A percentile compares a stretch with the other conserved stretches of the same genome.
These are phyloP conservation scores for Colletotrichum sp. DNA, from an alignment of 2,329 filamentous ascomycete species.

Conservation along the genomic window DNA sequence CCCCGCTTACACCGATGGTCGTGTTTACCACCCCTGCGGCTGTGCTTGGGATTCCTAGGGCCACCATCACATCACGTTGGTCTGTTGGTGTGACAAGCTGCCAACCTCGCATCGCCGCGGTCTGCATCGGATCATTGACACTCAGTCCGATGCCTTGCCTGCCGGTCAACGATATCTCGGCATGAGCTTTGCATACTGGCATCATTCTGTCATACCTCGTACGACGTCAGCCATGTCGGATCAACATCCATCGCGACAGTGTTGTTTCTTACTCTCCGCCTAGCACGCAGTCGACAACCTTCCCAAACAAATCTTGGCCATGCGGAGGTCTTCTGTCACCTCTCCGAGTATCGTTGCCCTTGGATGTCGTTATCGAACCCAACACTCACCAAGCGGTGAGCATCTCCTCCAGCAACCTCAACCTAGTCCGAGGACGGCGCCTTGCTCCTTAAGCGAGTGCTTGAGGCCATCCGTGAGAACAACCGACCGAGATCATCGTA, in stretches of 20 bases:
- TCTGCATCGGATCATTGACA: neutral
- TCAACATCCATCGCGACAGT: neutral
- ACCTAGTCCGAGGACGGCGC: neutral
- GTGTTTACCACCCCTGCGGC: neutral
- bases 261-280: neutral
- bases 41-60: neutral
- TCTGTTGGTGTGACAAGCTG: neutral
- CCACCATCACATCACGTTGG: neutral
- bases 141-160: neutral
- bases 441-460: neutral
- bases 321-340: neutral
- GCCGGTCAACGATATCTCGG: neutral
- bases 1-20: slow-evolving; percentile 3
- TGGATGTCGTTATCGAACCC: neutral
- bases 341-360: neutral
- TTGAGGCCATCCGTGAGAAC: neutral
- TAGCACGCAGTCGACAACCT: neutral
- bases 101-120: neutral
- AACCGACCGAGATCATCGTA: neutral
- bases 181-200: neutral
- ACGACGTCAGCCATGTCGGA: neutral
- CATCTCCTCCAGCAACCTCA: neutral
- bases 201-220: neutral
- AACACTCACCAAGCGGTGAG: neutral
- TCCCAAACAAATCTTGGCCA: neutral